A percentile compares a stretch with the other conserved stretches of the same genome.
Conservation (phyloP, 1,284 basidiomycete species). For the Naganishia sp. region DNA sequence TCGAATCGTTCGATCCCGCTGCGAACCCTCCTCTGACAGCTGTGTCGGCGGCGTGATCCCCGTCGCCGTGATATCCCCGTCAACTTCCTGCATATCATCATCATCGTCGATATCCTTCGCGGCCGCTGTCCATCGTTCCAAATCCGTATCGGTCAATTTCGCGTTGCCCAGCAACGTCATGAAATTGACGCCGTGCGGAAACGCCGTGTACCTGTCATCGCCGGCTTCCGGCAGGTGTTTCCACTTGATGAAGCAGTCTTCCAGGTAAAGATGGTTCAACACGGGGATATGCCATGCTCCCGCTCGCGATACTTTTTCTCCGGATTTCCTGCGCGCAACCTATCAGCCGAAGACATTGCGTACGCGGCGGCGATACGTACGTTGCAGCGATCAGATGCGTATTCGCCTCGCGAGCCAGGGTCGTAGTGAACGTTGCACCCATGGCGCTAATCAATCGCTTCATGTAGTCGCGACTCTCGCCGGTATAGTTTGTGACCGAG, state of each 20-base stretch:
- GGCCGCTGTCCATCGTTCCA: constrained; percentile 41
- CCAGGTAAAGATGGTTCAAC: constrained; percentile 85
- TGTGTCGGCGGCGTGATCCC: constrained; percentile 25
- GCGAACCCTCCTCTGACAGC: constrained; percentile 16
- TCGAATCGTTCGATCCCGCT: constrained; percentile 7
- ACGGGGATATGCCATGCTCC: constrained; percentile 77
- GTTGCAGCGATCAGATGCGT: constrained; percentile 79
- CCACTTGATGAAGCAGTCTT: constrained; percentile 82
- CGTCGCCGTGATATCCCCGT: constrained; percentile 33
- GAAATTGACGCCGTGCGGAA: constrained; percentile 68
- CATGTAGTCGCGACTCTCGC: constrained; percentile 77
- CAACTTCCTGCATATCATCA: constrained; percentile 43
- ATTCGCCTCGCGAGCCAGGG: constrained; percentile 64
- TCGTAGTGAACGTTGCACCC: constrained; percentile 77
- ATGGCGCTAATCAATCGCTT: constrained; percentile 74
- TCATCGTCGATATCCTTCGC: constrained; percentile 39
- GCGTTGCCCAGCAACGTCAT: constrained; percentile 62
- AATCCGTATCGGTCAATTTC: constrained; percentile 48
- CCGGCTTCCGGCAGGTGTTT: constrained; percentile 39
- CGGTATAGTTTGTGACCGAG: constrained; percentile 84
- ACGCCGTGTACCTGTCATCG: constrained; percentile 67
- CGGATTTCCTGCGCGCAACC: constrained; percentile 58
- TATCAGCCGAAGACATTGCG: background rate
- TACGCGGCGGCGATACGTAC: constrained; percentile 56
- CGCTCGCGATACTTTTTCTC: constrained; percentile 74